Evolutionary conservation across 192 early-diverging fungal genomes (phyloP).

Genomic region (Podila clonocystis): DNA sequence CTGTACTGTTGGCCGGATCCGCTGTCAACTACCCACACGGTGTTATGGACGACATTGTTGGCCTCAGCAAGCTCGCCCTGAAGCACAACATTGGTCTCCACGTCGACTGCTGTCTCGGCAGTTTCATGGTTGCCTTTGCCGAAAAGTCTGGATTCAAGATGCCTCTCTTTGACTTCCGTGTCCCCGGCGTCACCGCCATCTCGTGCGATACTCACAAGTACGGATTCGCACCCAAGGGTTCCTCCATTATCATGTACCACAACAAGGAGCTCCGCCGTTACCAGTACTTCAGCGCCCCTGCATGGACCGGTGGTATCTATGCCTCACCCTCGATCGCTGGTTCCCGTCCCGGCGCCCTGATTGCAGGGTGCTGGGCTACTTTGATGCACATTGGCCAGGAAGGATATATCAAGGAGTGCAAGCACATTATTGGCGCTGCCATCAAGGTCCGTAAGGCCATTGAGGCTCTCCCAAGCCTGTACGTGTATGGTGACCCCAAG

Average conservation of each 20-base stretch:
- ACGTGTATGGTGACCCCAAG: slow-evolving; percentile 86
- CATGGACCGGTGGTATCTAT: slow-evolving; percentile 98
- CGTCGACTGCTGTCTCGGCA: slow-evolving; percentile 96
- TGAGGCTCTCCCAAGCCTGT: slow-evolving; percentile 70
- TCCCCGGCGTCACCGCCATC: slow-evolving; percentile 93
- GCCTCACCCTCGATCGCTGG: slow-evolving; percentile 92
- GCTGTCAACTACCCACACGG: slow-evolving; percentile 95
- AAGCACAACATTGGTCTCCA: slow-evolving; percentile 89
- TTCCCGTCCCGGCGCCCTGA: slow-evolving; percentile 90
- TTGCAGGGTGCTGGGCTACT: slow-evolving; percentile 97
- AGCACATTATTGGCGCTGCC: slow-evolving; percentile 77
- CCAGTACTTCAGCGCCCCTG: slow-evolving; percentile 91
- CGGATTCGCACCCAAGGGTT: slow-evolving; percentile 99
- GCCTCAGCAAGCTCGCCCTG: slow-evolving; percentile 79
- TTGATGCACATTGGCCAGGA: slow-evolving; percentile 87
- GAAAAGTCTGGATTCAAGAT: slow-evolving; percentile 93
- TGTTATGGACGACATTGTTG: slow-evolving; percentile 89
- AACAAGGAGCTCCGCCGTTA: slow-evolving; percentile 81
- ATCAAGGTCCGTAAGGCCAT: slow-evolving; percentile 69
- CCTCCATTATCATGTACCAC: slow-evolving; percentile 93
- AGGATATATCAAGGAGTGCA: slow-evolving; percentile 87
- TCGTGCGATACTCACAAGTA: slow-evolving; percentile 99
- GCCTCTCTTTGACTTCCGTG: slow-evolving; percentile 85
- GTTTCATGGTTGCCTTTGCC: slow-evolving; percentile 93
- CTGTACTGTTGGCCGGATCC: slow-evolving; percentile 92